Conservation (phyloP, 2,329 filamentous ascomycete genomes). For the Fonsecaea nubica region DNA sequence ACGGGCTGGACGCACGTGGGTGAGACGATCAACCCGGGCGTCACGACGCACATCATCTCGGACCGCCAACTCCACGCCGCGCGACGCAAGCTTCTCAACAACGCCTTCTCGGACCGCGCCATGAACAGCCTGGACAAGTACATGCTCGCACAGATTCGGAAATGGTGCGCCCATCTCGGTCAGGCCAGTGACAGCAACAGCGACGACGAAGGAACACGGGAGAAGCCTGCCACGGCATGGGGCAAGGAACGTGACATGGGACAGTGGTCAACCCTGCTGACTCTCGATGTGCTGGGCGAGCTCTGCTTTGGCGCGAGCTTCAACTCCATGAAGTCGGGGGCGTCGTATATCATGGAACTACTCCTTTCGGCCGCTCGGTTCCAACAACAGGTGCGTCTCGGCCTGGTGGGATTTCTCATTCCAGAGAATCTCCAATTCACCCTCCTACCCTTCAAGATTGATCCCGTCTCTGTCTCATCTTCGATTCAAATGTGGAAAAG, state of each 20-base stretch:
- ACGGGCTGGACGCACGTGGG: conserved; percentile 59
- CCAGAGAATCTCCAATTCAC: too few relatives aligned
- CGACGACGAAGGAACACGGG: background rate
- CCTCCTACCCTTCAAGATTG: too few relatives aligned
- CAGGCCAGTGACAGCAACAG: conserved; percentile 10
- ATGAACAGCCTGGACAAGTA: conserved; percentile 54
- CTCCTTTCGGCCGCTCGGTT: conserved; percentile 24
- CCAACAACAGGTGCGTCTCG: conserved; percentile 19
- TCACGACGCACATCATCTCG: conserved; percentile 50
- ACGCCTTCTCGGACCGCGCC: conserved; percentile 48
- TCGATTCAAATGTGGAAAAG: background rate
- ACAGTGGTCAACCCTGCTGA: conserved; percentile 54
- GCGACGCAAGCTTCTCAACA: conserved; percentile 44
- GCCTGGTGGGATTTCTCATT: too few relatives aligned
- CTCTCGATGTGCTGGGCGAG: conserved; percentile 61
- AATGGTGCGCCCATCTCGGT: conserved; percentile 45
- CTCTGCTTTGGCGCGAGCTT: conserved; percentile 50
- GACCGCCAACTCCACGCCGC: conserved; percentile 30
- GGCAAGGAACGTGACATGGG: conserved; percentile 52
- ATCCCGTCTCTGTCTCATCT: too few relatives aligned
- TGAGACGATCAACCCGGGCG: conserved; percentile 47
- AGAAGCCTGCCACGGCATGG: conserved; percentile 43
- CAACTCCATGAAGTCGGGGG: conserved; percentile 52
- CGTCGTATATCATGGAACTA: conserved; percentile 52
- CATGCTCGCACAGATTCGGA: conserved; percentile 52